Evolutionary conservation across 257 asterid genomes (phyloP).

Genomic region (Plantago ovata): DNA sequence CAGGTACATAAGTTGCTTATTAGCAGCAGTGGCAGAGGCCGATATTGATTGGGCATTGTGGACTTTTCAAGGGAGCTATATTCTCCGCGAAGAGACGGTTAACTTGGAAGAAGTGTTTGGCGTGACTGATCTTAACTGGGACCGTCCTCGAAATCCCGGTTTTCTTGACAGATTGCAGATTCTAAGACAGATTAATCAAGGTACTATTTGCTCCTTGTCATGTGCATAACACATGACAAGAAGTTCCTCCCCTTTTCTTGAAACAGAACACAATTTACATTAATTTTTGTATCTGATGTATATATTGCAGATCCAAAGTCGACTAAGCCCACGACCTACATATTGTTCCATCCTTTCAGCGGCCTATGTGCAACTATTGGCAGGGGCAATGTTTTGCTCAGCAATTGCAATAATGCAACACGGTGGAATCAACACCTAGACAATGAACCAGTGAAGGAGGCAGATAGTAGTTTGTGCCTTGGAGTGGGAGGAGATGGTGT

Average conservation of each 20-base stretch:
- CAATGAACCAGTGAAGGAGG: conserved; percentile 32
- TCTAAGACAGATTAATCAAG: conserved; percentile 48
- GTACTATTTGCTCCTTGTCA: conserved; percentile 35
- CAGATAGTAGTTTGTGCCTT: conserved; percentile 30
- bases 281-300: background rate
- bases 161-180: conserved; percentile 38
- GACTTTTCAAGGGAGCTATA: conserved; percentile 68
- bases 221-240: too few species aligned
- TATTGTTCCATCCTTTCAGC: conserved; percentile 55
- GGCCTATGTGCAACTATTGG: conserved; percentile 37
- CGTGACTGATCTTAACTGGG: conserved; percentile 46
- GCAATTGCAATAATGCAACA: conserved; percentile 29
- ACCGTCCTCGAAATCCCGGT: conserved; percentile 29
- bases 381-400: conserved; percentile 6
- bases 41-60: conserved; percentile 80
- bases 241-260: too few species aligned
- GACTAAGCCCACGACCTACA: conserved; percentile 19
- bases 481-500: conserved; percentile 32
- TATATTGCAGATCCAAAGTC: conserved; percentile 39
- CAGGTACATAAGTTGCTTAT: conserved; percentile 45
- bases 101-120: conserved; percentile 47
- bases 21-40: conserved; percentile 40
- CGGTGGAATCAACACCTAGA: conserved; percentile 39
- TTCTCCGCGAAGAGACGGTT: conserved; percentile 30
- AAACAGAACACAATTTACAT: too few species aligned